Evolutionary conservation across 2,329 filamentous ascomycete species (phyloP), one percentile per base, ranked within the genome.

Genomic region (Colletotrichum somersetense): DNA sequence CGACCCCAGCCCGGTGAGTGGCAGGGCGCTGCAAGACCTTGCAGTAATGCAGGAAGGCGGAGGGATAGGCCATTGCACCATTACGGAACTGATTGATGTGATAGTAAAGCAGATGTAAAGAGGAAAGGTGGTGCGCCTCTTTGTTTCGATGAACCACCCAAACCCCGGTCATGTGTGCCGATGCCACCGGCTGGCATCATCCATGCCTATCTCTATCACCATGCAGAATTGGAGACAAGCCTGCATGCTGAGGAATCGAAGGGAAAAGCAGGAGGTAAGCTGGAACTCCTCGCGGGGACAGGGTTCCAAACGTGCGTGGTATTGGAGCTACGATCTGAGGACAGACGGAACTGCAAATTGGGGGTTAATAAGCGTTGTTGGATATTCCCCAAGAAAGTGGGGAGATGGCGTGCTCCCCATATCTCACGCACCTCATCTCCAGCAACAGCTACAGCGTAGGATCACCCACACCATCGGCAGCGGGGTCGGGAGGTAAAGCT

Each of bases 341-440:
- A 72, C 46, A 20, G n/a, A 30, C 14, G 48, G 46, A 26, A 40
- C 26, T 18, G 14, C 26, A 33, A 38, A 53, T n/a, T 23, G 55
- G 44, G 33, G 44, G 66, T 33, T 48, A 5, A 30, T 30, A 10
- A 30, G 57, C 35, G 42, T 40, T 46, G 16, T 23, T 48, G 40
- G 48, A 10, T 42, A 74, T 74, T 64, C 73, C 50, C 59, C 73
- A 74, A 74, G 63, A 66, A 68, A 73, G 68, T 73, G 73, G 71
- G 64, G 64, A 71, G 53, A 74, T 74, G 61, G 73, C 73, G 73
- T 74, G 73, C 73, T 74, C 64, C 44, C 64, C 69, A 55, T 42
- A 16, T 46, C 61, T 38, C 52, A 48, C 52, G 50, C 62, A 66
- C 58, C 62, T 65, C 66, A 65, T 61, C 50, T 52, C 50, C 55